phyloP scores from a whole-genome alignment of 1,284 basidiomycete species.

The Cronartium ribicola region DNA sequence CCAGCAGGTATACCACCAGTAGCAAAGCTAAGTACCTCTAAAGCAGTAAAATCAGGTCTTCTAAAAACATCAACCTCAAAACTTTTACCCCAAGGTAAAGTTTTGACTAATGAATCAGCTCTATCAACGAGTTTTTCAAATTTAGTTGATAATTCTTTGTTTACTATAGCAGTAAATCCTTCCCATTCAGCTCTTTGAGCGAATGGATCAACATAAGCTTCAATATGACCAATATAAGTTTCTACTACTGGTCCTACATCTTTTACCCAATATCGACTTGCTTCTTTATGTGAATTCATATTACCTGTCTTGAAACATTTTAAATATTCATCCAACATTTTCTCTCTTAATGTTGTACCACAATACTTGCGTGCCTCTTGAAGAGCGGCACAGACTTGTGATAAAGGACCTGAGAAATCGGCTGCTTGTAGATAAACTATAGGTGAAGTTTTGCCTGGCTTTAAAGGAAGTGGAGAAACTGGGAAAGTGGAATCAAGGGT shows the following conservation, averaged over 20 bases:
- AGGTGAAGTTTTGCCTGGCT: constrained; percentile 57
- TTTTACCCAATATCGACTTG: constrained; percentile 72
- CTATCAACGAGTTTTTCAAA: constrained; percentile 69
- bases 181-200: constrained; percentile 59
- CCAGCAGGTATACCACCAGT: constrained; percentile 79
- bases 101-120: constrained; percentile 71
- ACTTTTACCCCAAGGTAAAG: constrained; percentile 72
- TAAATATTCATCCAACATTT: constrained; percentile 72
- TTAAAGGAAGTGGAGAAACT: constrained; percentile 57
- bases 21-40: constrained; percentile 56
- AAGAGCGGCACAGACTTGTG: constrained; percentile 60
- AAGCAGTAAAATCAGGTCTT: constrained; percentile 75
- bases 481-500: constrained; percentile 51
- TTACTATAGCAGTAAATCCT: constrained; percentile 45
- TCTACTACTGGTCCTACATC: constrained; percentile 81
- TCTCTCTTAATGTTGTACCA: constrained; percentile 59
- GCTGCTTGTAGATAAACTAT: constrained; percentile 67
- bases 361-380: constrained; percentile 57
- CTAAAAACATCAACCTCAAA: constrained; percentile 77
- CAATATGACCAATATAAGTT: constrained; percentile 60
- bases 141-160: constrained; percentile 72
- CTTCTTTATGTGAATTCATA: constrained; percentile 70
- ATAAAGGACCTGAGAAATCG: constrained; percentile 54
- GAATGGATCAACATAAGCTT: constrained; percentile 75
- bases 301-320: constrained; percentile 70